Evolutionary conservation across 2,329 filamentous ascomycete species (phyloP), one percentile per base, ranked within the genome.

Genomic region (Bipolaris bicolor): DNA sequence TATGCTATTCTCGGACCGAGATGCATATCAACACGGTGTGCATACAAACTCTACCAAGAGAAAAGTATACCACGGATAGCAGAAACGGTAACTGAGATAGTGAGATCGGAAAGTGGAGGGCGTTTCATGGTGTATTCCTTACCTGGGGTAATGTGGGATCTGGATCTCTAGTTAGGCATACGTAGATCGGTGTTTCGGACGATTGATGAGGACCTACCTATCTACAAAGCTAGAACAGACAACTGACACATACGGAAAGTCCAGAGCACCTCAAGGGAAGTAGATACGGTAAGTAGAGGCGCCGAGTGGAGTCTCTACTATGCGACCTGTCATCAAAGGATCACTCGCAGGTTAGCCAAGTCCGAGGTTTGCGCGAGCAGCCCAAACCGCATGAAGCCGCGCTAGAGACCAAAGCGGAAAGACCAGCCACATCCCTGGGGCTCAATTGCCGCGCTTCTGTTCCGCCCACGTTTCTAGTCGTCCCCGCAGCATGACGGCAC

Each of bases 401-500:
- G 13, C 24, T 48, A 46, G 22, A 24, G 24, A 49, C 16, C 0
- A 24, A 59, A 10, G 6, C n/a, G 46, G 54, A 6, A 60, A 59
- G 36, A 26, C 6, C n/a, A 2, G 6, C 6, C 33, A 11, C 3
- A 11, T 41, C 10, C 64, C 63, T 61, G 63, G 60, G 58, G 55
- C 34, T 45, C 57, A 66, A 67, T 55, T 69, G 67, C 67, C 67
- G 67, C 60, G 45, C 55, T 64, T 47, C 58, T 57, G 47, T 67
- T 67, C 67, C 67, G 67, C 64, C 65, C 34, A 49, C 51, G 26
- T 36, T 36, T 31, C 36, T 48, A 33, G 52, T 36, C 29, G 52
- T 61, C 62, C 66, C 66, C 66, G 66, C 66, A 69, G 67, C 56
- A 64, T 69, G 63, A 65, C 65, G 67, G 65, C 60, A 69, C 55